Percentiles rank a stretch among this genome's conserved stretches.
phyloP scores from a whole-genome alignment of 176 grass and related monocot species.

The Aegilops longissima region DNA sequence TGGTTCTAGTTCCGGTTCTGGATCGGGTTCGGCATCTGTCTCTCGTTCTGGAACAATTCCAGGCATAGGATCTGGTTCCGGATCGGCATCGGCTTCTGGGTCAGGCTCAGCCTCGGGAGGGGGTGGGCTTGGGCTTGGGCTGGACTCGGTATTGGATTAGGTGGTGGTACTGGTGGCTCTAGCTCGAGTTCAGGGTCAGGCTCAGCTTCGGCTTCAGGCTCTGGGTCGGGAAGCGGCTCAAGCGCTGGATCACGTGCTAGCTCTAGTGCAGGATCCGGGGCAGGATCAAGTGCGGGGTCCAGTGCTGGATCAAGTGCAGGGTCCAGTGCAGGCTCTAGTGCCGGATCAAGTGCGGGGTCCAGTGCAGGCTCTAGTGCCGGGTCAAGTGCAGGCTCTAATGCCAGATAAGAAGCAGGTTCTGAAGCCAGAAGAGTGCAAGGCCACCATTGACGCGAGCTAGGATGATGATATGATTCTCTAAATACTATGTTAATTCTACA shows the following conservation, averaged over 20 bases:
- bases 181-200: not conserved
- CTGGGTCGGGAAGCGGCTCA: not conserved
- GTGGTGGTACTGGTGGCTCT: not conserved
- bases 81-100: constrained; percentile 24
- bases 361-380: not conserved
- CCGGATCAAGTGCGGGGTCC: not conserved
- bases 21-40: not conserved
- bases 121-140: not conserved
- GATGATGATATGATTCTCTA: not conserved
- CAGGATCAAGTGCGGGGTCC: not conserved
- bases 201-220: not conserved
- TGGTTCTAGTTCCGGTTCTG: not conserved
- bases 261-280: not conserved
- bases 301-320: not conserved
- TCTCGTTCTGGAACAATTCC: constrained; percentile 3
- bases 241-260: not conserved
- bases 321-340: not conserved
- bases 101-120: not conserved
- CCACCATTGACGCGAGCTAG: not conserved
- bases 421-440: not conserved
- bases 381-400: not conserved
- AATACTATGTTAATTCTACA: not conserved
- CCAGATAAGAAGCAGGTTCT: not conserved
- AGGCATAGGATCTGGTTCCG: not conserved
- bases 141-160: constrained; percentile 25